phyloP scores from a whole-genome alignment of 495 filamentous ascomycete genomes.

The Penicillium parvum region DNA sequence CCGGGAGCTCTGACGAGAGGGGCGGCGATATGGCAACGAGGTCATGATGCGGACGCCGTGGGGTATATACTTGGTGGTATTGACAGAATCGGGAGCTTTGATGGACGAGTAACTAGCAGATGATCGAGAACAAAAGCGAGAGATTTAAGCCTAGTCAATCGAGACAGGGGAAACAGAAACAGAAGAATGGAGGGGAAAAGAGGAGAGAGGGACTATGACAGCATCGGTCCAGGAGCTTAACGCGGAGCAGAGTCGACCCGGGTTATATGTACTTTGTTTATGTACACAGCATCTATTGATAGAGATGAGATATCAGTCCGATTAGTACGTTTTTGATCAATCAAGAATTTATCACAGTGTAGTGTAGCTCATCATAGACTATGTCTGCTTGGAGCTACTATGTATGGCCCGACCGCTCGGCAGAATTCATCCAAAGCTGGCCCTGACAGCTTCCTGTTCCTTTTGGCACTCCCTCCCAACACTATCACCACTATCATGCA shows the following conservation, averaged over 20 bases:
- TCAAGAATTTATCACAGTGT: too few relatives aligned
- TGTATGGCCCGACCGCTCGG: not conserved
- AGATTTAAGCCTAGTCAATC: not conserved
- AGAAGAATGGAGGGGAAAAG: not conserved
- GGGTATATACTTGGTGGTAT: not conserved
- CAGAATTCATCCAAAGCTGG: not conserved
- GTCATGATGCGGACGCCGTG: slow-evolving; percentile 13
- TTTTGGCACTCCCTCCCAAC: not conserved
- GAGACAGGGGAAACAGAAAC: not conserved
- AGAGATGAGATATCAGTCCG: too few relatives aligned
- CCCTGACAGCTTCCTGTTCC: not conserved
- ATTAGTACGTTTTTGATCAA: too few relatives aligned
- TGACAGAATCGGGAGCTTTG: not conserved
- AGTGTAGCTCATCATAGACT: too few relatives aligned
- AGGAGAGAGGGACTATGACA: not conserved
- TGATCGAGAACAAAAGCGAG: not conserved
- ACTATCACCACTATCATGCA: slow-evolving; percentile 21
- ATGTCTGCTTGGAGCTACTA: too few relatives aligned
- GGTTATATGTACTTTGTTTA: not conserved
- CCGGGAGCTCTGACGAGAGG: slow-evolving; percentile 39
- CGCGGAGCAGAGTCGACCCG: slow-evolving; percentile 4
- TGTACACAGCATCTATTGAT: too few relatives aligned
- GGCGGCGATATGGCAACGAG: slow-evolving; percentile 31
- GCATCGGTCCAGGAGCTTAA: not conserved
- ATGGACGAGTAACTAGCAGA: not conserved